A percentile compares a stretch with the other conserved stretches of the same genome.
phyloP scores from a whole-genome alignment of 2,329 filamentous ascomycete species.

The Trichoderma brevicompactum region DNA sequence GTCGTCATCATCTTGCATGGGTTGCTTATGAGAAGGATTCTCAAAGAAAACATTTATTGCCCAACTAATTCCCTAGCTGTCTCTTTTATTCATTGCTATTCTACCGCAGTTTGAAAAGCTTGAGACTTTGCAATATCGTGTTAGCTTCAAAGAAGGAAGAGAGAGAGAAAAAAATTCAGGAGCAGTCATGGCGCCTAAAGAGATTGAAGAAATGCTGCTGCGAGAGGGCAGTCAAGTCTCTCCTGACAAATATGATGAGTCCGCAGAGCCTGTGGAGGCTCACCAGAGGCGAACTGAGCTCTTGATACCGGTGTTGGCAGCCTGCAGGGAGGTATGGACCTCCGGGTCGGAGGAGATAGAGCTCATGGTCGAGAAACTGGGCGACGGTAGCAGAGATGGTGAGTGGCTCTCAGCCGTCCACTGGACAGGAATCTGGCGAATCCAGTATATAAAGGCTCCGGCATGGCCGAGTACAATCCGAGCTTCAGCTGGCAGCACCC shows the following conservation, averaged over 20 bases:
- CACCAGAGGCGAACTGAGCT: constrained; percentile 36
- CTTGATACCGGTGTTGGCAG: constrained; percentile 46
- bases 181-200: constrained; percentile 40
- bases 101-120: neutral
- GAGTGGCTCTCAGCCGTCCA: constrained; percentile 36
- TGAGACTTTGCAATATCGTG: neutral
- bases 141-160: neutral
- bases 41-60: neutral
- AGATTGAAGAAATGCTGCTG: constrained; percentile 45
- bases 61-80: neutral
- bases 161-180: too few relatives aligned
- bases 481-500: neutral
- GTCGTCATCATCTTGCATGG: constrained; percentile 23
- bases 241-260: constrained; percentile 38
- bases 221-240: constrained; percentile 39
- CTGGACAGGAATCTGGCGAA: neutral
- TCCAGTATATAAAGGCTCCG: neutral
- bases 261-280: constrained; percentile 34
- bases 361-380: constrained; percentile 55
- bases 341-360: constrained; percentile 50
- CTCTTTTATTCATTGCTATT: neutral
- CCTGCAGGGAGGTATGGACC: constrained; percentile 48
- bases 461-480: neutral
- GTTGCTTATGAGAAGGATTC: constrained; percentile 6
- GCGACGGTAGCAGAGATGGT: constrained; percentile 61